Evolutionary conservation across 2,329 filamentous ascomycete species (phyloP).

Genomic region (Colletotrichum caudatum): DNA sequence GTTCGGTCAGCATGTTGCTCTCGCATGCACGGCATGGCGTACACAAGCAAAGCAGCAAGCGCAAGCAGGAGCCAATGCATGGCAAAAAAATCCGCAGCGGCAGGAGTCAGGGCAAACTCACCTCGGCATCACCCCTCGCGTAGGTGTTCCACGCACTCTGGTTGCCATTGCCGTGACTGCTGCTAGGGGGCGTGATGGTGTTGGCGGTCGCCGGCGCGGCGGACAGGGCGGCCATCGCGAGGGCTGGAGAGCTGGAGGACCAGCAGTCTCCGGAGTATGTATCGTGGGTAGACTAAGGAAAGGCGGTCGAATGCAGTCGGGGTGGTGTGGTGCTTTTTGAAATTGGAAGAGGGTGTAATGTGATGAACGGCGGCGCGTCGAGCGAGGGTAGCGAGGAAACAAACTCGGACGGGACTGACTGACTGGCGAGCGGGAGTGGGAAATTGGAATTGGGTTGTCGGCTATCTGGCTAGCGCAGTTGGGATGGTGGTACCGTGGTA

Average conservation of each 20-base stretch:
- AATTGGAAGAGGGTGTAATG: constrained; percentile 20
- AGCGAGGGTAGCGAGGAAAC: constrained; percentile 13
- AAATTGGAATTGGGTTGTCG: constrained; percentile 30
- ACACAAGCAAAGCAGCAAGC: too few relatives aligned
- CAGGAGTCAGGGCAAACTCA: constrained; percentile 46
- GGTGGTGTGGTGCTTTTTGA: constrained; percentile 1
- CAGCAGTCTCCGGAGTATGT: constrained; percentile 37
- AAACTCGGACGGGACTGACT: constrained; percentile 16
- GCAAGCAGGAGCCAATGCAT: constrained; percentile 8
- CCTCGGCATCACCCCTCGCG: constrained; percentile 51
- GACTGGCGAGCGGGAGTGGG: constrained; percentile 1
- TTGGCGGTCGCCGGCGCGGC: constrained; percentile 61
- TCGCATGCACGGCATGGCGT: background rate
- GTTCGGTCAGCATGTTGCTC: constrained; percentile 16
- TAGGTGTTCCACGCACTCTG: constrained; percentile 58
- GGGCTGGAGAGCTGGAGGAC: constrained; percentile 39
- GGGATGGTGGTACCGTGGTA: background rate
- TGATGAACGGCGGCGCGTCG: constrained; percentile 21
- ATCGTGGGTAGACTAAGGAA: constrained; percentile 1
- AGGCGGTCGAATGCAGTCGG: background rate
- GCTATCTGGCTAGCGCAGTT: constrained; percentile 25
- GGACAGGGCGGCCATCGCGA: constrained; percentile 65
- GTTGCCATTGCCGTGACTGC: constrained; percentile 62
- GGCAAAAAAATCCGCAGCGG: background rate
- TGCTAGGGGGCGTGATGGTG: constrained; percentile 61